Evolutionary conservation across 306 rosid genomes (phyloP).

Genomic region (Astragalus membranaceus): DNA sequence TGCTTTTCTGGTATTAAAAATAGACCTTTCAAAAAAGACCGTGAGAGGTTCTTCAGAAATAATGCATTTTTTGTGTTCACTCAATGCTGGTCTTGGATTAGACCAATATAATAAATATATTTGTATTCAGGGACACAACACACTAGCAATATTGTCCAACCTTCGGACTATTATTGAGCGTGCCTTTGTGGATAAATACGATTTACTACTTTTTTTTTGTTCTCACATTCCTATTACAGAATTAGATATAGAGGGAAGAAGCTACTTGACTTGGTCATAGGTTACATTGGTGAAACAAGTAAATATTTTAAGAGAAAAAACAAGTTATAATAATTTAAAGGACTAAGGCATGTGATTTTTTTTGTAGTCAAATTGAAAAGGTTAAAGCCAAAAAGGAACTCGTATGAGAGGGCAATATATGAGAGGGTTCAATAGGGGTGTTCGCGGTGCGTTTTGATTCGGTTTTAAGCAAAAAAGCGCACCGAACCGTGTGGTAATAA

Average conservation of each 20-base stretch:
- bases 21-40: slow-evolving; percentile 36
- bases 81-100: slow-evolving; percentile 23
- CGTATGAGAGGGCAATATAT: too few species aligned
- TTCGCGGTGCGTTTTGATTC: too few species aligned
- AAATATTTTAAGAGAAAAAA: not conserved
- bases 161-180: not conserved
- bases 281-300: not conserved
- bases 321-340: not conserved
- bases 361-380: not conserved
- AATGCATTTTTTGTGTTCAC: slow-evolving; percentile 5
- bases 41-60: slow-evolving; percentile 20
- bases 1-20: slow-evolving; percentile 30
- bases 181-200: not conserved
- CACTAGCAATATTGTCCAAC: not conserved
- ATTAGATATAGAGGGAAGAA: too few species aligned
- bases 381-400: not conserved
- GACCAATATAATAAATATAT: slow-evolving; percentile 21
- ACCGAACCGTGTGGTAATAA: too few species aligned
- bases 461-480: too few species aligned
- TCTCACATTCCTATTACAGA: not conserved
- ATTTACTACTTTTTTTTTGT: not conserved
- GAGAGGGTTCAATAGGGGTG: too few species aligned
- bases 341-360: not conserved
- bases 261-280: not conserved
- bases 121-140: slow-evolving; percentile 2